Evolutionary conservation across 352 stramenopile genomes (phyloP), one percentile per base, ranked within the genome.

Genomic region (Phytophthora fragariaefolia): DNA sequence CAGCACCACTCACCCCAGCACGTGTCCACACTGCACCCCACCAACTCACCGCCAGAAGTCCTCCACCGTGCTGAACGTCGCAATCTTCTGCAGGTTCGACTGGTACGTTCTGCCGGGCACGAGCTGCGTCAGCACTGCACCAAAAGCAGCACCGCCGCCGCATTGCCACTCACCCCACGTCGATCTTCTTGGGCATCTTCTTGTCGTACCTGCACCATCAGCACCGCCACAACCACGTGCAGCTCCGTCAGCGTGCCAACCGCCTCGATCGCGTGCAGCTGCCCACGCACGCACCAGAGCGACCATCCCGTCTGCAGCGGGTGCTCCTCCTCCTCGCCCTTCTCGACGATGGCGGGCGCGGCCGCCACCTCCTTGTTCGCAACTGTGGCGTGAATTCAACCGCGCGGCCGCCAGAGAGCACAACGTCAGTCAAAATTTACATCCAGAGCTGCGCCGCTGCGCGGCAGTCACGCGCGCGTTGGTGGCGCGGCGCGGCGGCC

Each of bases 171-270:
- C 78, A 96, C 84, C 83, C 85, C 34, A 95, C 80, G 70, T 96
- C 86, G 69, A 91, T 95, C 61, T 94, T 93, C 77, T 94, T 95
- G 34, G 88, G 85, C 70, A 97, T 85, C 76, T 98, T 98, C 80
- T 97, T 97, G 82, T 98, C 92, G 67, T 97, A 97, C 91, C 91
- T 97, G 82, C 36, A 9, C 22, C 43, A 77, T 42, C 46, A 63
- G 49, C 10, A 59, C 36, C 6, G 57, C 17, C 54, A 42, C 9
- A 23, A 13, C 13, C 52, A 8, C 20, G 17, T 40, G 3, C 20
- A 58, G 27, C n/a, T n/a, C n/a, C n/a, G 17, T n/a, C 26, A 32
- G 27, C n/a, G n/a, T n/a, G n/a, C n/a, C n/a, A n/a, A 59, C 36
- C 6, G 57, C 17, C 54, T 40, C 9, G 20, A 13, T 9, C 52